Evolutionary conservation across 2,329 filamentous ascomycete species (phyloP), one percentile per base, ranked within the genome.

Genomic region (Cercospora brassicicola): DNA sequence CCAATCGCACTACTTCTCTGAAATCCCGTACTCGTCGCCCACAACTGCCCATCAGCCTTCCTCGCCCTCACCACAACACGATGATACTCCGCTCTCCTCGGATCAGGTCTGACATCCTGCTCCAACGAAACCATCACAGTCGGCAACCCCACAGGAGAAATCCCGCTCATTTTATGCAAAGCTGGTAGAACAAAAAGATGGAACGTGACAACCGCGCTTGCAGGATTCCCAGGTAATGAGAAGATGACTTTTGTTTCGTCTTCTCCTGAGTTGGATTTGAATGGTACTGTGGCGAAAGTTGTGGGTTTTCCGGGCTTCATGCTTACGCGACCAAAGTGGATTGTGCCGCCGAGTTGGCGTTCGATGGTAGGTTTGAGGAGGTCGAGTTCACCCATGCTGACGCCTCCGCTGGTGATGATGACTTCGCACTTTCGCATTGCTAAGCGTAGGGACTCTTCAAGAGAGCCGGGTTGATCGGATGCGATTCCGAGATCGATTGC

Each of bases 281-380:
- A 82, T 0, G 92, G 89, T 0, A 98, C 86, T 0, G 93, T 97
- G 2, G 95, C 95, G 79, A 99, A 99, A 0, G 95, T 99, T 0
- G 94, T 97, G 2, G 95, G 95, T 80, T 98, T 99, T 4, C 95
- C 95, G 0, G 95, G 95, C 82, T 99, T 99, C 95, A 99, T 98
- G 64, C 90, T 88, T 2, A 99, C 95, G 2, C 95, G 90, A 26
- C 95, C 95, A 74, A 99, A 99, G 80, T 97, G 95, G 72, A 99
- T 97, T 0, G 90, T 95, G 7, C 95, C 95, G 66, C 93, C 93
- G 0, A 99, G 87, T 1, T 89, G 85, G 51, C 94, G 90, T 82
- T 98, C 95, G 74, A 99, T 92, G 0, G 94, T 98, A 0, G 95
- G 94, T 79, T 99, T 99, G 20, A 99, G 87, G 7, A 99, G 89